Conservation (phyloP, 2,329 filamentous ascomycete species). For the Proliferodiscus dingleyae region DNA sequence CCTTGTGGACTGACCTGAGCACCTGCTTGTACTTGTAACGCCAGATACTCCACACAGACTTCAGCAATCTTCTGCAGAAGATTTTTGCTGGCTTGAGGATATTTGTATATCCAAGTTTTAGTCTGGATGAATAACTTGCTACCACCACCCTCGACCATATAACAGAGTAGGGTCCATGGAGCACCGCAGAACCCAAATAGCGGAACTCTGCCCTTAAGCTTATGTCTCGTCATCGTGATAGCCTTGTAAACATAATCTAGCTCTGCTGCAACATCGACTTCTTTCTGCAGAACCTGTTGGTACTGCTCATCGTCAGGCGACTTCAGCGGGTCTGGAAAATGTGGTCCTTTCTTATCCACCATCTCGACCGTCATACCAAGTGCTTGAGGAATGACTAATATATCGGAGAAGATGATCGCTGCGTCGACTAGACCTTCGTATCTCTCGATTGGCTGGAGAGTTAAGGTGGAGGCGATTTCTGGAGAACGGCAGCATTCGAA, state of each 20-base stretch:
- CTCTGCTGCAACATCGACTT: conserved; percentile 80
- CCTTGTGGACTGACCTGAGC: conserved; percentile 60
- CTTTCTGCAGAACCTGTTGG: conserved; percentile 64
- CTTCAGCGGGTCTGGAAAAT: conserved; percentile 81
- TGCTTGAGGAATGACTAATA: conserved; percentile 93
- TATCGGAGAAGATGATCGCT: conserved; percentile 98
- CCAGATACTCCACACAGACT: conserved; percentile 90
- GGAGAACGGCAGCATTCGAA: conserved; percentile 95
- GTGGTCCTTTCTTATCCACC: conserved; percentile 94
- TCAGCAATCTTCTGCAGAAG: conserved; percentile 88
- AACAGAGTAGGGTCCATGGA: conserved; percentile 94
- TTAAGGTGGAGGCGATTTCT: conserved; percentile 88
- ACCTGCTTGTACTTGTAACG: conserved; percentile 85
- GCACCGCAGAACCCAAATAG: conserved; percentile 95
- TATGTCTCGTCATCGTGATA: conserved; percentile 84
- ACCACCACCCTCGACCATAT: conserved; percentile 98
- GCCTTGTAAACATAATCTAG: conserved; percentile 94
- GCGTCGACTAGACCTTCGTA: conserved; percentile 88
- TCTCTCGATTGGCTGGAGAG: conserved; percentile 89
- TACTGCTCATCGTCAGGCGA: conserved; percentile 82
- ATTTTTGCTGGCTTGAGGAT: conserved; percentile 72
- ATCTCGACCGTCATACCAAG: conserved; percentile 99
- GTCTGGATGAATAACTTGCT: conserved; percentile 90
- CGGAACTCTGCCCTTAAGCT: conserved; percentile 82
- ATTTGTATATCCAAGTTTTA: conserved; percentile 96